Evolutionary conservation across 257 asterid species (phyloP).

Genomic region (Nicotiana obtusifolia): DNA sequence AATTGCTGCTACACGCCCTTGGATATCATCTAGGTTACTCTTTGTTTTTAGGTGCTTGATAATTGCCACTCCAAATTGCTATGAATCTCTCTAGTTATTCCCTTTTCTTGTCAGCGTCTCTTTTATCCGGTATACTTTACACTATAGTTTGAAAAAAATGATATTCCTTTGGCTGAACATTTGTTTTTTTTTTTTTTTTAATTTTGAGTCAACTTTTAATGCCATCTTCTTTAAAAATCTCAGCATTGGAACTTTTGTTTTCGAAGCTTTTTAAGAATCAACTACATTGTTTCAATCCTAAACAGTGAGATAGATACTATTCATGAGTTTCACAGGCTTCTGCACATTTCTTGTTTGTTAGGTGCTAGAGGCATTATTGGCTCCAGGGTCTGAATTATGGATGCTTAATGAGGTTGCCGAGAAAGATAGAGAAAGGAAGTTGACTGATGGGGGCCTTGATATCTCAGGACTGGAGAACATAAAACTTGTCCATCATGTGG

Average conservation of each 20-base stretch:
- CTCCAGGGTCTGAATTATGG: slow-evolving; percentile 89
- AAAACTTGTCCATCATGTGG: slow-evolving; percentile 79
- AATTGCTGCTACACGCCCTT: background rate
- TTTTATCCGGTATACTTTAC: background rate
- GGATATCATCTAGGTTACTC: background rate
- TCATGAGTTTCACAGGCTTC: background rate
- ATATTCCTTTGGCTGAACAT: background rate
- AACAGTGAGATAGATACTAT: background rate
- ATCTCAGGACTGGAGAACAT: slow-evolving; percentile 72
- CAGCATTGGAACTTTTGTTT: background rate
- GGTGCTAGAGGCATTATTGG: slow-evolving; percentile 89
- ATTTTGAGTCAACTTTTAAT: background rate
- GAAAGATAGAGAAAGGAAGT: slow-evolving; percentile 65
- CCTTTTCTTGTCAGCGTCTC: background rate
- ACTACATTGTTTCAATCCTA: background rate
- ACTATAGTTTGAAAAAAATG: background rate
- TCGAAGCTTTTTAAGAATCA: background rate
- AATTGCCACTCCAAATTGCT: background rate
- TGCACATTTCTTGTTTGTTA: slow-evolving; percentile 18
- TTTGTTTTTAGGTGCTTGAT: background rate
- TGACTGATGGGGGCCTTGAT: slow-evolving; percentile 93
- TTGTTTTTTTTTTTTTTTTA: background rate
- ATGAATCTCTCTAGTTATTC: background rate
- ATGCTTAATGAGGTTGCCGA: slow-evolving; percentile 91
- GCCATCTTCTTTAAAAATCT: background rate